Base-by-base conservation (phyloP, 129 eudicot genomes). In the Arctium lappa region DNA sequence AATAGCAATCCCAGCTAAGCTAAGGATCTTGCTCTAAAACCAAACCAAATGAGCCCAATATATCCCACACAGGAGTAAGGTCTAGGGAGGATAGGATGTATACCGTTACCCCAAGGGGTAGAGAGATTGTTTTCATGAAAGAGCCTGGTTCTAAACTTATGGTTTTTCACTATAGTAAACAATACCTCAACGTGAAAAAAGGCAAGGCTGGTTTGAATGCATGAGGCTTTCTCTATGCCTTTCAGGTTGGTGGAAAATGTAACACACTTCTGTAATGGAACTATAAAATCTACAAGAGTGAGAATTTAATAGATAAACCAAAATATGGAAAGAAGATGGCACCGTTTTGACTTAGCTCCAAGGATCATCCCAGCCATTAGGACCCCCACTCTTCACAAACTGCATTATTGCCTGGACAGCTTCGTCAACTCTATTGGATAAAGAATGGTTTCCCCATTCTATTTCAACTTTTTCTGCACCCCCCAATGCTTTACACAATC, bases 381-480 rank as follows among this genome's bases (percentile, higher is more conserved):
- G 98, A 15, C 93, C 97, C 69, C 93, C 99, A 82, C 99, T 87
- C 79, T 84, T 95, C 11, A 93, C 86, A 66, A 95, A 91, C 56
- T 76, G 81, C 74, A 95, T 83, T 53, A 93, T 93, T 3, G 95
- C 93, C 65, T 88, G 87, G 33, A 90, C 99, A 78, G 91, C 97
- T 80, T 95, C 99, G 16, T 82, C 91, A 13, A 80, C 88, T 88
- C 99, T 87, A 86, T 95, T 95, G 1, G 99, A 91, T 13, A 95
- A 86, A 13, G 98, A 88, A 83, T 93, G 99, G 91, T 88, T 93
- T 78, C 99, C 99, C 74, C 85, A 81, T 87, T 91, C 95, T 16
- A 95, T 88, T 86, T 95, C 99, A 50, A 89, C 95, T 77, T 93
- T 95, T 90, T 95, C 99, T 10, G 99, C 97, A 81, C 98, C 97